phyloP scores from a whole-genome alignment of 2,329 filamentous ascomycete species.

The Neofusicoccum umdonicola region DNA sequence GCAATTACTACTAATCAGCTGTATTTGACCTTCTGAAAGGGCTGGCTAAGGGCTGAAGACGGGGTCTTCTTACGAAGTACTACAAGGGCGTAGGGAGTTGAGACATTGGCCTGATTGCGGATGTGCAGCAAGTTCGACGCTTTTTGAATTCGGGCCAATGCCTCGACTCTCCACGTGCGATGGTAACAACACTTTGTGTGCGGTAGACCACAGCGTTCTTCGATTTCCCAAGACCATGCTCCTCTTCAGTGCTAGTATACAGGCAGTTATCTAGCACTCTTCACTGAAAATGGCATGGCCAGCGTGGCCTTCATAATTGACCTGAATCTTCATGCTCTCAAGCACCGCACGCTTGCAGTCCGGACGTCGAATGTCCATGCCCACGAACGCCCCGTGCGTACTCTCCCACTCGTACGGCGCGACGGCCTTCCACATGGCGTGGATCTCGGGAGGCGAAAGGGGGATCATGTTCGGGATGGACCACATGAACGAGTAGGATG shows the following conservation, averaged over 20 bases:
- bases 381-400: constrained; percentile 66
- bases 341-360: constrained; percentile 64
- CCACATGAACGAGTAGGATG: constrained; percentile 70
- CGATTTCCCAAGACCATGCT: too few relatives aligned
- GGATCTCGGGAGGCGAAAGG: constrained; percentile 61
- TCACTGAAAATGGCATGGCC: constrained; percentile 40
- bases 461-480: constrained; percentile 74
- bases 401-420: constrained; percentile 61
- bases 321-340: constrained; percentile 75
- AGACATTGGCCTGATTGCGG: too few relatives aligned
- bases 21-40: background rate
- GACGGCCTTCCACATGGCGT: constrained; percentile 68
- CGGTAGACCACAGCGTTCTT: too few relatives aligned
- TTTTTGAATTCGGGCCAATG: too few relatives aligned
- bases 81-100: too few relatives aligned
- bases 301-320: constrained; percentile 43
- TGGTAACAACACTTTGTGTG: too few relatives aligned
- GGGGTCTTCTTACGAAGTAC: too few relatives aligned
- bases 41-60: background rate
- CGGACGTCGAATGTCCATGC: constrained; percentile 57
- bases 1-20: background rate
- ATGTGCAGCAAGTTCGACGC: too few relatives aligned
- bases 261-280: constrained; percentile 15
- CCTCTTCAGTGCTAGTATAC: too few relatives aligned
- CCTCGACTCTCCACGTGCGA: too few relatives aligned